phyloP scores from a whole-genome alignment of 2,329 filamentous ascomycete species.

The Fusarium xylarioides region DNA sequence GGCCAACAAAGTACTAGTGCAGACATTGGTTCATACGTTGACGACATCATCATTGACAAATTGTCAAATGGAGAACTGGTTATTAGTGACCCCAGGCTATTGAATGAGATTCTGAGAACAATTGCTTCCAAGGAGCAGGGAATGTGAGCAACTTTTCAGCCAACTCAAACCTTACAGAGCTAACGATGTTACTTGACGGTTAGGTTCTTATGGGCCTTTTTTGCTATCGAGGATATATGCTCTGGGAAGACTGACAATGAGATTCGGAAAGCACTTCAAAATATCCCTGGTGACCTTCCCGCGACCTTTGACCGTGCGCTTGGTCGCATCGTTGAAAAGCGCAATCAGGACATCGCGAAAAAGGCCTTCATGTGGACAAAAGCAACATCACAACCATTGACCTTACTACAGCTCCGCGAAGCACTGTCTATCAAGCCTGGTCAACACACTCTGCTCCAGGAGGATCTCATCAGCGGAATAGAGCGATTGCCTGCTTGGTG shows the following conservation, averaged over 20 bases:
- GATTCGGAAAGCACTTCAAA: slow-evolving; percentile 2
- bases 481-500: slow-evolving; percentile 3
- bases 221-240: slow-evolving; percentile 22
- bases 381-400: neutral
- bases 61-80: rapidly evolving
- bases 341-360: neutral
- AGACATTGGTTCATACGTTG: neutral
- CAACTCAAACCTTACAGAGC: rapidly evolving
- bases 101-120: neutral
- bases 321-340: neutral
- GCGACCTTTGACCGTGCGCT: slow-evolving; percentile 17
- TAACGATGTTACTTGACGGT: rapidly evolving
- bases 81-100: rapidly evolving
- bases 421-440: slow-evolving; percentile 11
- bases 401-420: slow-evolving; percentile 3
- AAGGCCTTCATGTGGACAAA: slow-evolving; percentile 1
- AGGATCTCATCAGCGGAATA: neutral
- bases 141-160: neutral
- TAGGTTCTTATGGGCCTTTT: slow-evolving; percentile 30
- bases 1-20: neutral
- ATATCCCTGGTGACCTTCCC: slow-evolving; percentile 9
- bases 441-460: neutral
- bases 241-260: slow-evolving; percentile 2
- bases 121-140: neutral
- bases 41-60: neutral